A percentile compares a stretch with the other conserved stretches of the same genome.
These are phyloP conservation scores for Serpula lacrymans DNA, from an alignment of 768 basidiomycete species.

Conservation along the genomic window DNA sequence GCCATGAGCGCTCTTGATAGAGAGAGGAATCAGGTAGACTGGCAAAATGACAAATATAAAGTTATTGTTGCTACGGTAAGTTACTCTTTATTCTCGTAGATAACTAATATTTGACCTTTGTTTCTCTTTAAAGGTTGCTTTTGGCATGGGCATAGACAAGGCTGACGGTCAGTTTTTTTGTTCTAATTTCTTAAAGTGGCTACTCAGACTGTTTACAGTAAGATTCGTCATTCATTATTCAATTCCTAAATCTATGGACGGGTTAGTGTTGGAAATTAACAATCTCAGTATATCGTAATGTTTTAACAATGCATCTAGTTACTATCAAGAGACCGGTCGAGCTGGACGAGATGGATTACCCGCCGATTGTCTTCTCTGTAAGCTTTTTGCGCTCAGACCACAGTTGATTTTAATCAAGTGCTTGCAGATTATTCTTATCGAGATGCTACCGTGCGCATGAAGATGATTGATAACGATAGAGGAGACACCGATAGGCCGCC, in stretches of 20 bases:
- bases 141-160: conserved; percentile 98
- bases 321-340: conserved; percentile 96
- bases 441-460: conserved; percentile 55
- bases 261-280: conserved; percentile 40
- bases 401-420: not conserved
- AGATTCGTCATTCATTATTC: conserved; percentile 90
- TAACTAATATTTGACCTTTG: conserved; percentile 2
- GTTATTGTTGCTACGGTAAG: conserved; percentile 93
- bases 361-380: conserved; percentile 87
- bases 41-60: conserved; percentile 68
- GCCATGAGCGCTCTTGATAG: conserved; percentile 64
- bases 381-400: conserved; percentile 21
- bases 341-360: conserved; percentile 88
- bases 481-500: conserved; percentile 38
- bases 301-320: conserved; percentile 41
- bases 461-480: conserved; percentile 58
- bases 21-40: conserved; percentile 57
- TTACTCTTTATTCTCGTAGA: conserved; percentile 4
- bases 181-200: not conserved
- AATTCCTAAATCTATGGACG: conserved; percentile 80
- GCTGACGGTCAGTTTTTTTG: conserved; percentile 50
- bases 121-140: conserved; percentile 64
- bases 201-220: conserved; percentile 41
- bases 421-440: conserved; percentile 58
- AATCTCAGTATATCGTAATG: conserved; percentile 6